phyloP scores from a whole-genome alignment of 768 basidiomycete species.

The Boletus speciosus region DNA sequence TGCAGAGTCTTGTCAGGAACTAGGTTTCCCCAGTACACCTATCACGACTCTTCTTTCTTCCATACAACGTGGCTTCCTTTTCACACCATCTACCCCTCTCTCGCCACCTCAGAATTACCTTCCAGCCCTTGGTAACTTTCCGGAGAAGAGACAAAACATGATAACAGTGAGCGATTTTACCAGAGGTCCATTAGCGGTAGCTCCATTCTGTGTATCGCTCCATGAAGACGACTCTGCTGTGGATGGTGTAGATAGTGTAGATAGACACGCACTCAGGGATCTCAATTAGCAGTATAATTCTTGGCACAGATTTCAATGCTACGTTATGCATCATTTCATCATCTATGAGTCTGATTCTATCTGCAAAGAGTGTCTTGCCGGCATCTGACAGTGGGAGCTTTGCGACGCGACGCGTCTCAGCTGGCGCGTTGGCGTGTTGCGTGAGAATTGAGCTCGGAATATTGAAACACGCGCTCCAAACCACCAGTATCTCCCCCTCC shows the following conservation, averaged over 20 bases:
- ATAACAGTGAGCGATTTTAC: not conserved
- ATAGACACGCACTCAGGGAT: conserved; percentile 24
- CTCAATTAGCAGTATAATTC: conserved; percentile 19
- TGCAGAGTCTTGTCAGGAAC: conserved; percentile 1
- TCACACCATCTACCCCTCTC: conserved; percentile 59
- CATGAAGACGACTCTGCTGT: conserved; percentile 2
- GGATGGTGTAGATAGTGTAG: conserved; percentile 20
- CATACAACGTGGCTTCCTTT: conserved; percentile 67
- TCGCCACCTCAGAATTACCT: conserved; percentile 53
- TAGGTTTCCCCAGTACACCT: conserved; percentile 45
- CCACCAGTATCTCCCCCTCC: conserved; percentile 3
- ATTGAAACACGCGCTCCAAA: conserved; percentile 2
- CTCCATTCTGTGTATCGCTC: conserved; percentile 9
- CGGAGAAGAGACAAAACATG: conserved; percentile 7
- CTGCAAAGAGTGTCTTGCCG: not conserved
- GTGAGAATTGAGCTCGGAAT: conserved; percentile 18
- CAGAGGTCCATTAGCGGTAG: not conserved
- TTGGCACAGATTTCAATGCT: conserved; percentile 1
- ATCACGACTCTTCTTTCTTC: conserved; percentile 60
- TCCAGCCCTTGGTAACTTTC: not conserved
- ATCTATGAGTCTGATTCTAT: not conserved
- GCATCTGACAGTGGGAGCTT: not conserved
- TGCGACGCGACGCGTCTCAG: conserved; percentile 17
- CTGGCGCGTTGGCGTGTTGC: conserved; percentile 21
- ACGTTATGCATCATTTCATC: conserved; percentile 1